A percentile compares a stretch with the other conserved stretches of the same genome.
Evolutionary conservation across 2,329 filamentous ascomycete genomes (phyloP).

Genomic region (Pseudocercospora musae): DNA sequence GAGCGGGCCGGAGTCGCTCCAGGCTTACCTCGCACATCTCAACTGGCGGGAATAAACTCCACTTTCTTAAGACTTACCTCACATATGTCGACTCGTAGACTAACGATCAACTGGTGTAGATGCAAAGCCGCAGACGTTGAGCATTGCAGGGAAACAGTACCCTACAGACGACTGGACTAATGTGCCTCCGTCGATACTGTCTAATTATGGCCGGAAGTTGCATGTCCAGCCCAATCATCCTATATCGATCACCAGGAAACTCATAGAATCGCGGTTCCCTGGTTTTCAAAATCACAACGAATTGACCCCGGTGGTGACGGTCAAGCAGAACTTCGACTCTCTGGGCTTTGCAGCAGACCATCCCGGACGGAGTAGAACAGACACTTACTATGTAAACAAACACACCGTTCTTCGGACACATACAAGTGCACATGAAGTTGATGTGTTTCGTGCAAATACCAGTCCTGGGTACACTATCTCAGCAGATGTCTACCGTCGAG

Average conservation of each 20-base stretch:
- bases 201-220: conserved; percentile 71
- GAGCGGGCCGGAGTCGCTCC: background rate
- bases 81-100: conserved; percentile 1
- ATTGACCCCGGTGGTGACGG: conserved; percentile 78
- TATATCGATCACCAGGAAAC: conserved; percentile 80
- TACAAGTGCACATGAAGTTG: conserved; percentile 87
- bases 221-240: conserved; percentile 91
- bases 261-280: conserved; percentile 88
- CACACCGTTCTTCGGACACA: conserved; percentile 84
- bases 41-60: conserved; percentile 10
- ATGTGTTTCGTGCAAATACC: conserved; percentile 70
- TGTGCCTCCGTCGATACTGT: conserved; percentile 69
- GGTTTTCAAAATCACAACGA: conserved; percentile 73
- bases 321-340: conserved; percentile 92
- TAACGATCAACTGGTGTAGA: background rate
- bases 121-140: conserved; percentile 38
- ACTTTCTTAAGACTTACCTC: background rate
- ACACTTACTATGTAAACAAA: conserved; percentile 94
- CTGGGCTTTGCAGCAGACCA: conserved; percentile 86
- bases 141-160: conserved; percentile 63
- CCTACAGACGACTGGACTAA: conserved; percentile 81
- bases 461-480: conserved; percentile 83
- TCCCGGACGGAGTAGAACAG: conserved; percentile 78
- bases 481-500: conserved; percentile 91
- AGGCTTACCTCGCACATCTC: background rate